Percentiles rank a stretch among this genome's conserved stretches.
These are phyloP conservation scores for Populus simonii DNA, from an alignment of 345 rosid genomes.

Conservation along the genomic window DNA sequence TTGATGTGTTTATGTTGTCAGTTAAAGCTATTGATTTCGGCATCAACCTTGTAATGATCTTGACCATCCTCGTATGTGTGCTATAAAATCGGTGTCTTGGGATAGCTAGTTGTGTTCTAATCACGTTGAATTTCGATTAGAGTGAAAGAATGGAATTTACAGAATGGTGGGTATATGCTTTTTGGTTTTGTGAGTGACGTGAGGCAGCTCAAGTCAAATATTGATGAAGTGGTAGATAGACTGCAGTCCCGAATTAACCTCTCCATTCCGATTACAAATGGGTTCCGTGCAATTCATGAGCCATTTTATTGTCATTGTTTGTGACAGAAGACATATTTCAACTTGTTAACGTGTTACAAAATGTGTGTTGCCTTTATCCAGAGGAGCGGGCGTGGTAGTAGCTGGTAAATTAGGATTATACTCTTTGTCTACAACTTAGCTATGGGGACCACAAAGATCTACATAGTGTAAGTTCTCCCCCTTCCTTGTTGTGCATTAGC, in stretches of 20 bases:
- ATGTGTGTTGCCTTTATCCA: background rate
- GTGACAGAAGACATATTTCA: background rate
- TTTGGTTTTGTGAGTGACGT: background rate
- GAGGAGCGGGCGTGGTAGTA: background rate
- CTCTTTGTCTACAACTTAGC: background rate
- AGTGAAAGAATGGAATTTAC: background rate
- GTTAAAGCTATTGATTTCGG: background rate
- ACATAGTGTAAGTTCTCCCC: constrained; percentile 13
- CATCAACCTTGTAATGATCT: background rate
- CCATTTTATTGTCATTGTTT: background rate
- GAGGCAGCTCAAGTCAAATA: background rate
- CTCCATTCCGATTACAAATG: background rate
- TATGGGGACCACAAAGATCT: constrained; percentile 21
- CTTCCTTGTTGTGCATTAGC: background rate
- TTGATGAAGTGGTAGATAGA: background rate
- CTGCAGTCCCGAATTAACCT: background rate
- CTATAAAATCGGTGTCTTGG: background rate
- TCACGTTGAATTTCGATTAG: background rate
- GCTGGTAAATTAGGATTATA: constrained; percentile 4
- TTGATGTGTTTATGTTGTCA: background rate
- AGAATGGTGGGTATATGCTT: background rate
- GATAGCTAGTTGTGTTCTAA: background rate
- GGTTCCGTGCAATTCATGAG: background rate
- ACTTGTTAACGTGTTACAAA: background rate
- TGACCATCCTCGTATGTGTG: background rate